These are phyloP conservation scores for Claviceps africana DNA, from an alignment of 2,329 filamentous ascomycete species.

Conservation along the genomic window DNA sequence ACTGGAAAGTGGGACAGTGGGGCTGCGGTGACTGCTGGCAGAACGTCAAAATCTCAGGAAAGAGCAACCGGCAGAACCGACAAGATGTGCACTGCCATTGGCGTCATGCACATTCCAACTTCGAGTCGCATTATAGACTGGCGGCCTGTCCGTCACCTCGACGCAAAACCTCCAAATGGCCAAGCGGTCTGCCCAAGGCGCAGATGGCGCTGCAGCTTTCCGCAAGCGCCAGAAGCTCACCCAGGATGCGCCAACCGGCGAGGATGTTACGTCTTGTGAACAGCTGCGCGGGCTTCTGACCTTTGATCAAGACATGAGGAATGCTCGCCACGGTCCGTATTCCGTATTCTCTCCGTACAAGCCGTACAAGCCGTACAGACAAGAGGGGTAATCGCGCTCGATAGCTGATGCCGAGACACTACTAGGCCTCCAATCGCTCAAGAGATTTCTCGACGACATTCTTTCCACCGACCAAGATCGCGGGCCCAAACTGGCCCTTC, in stretches of 20 bases:
- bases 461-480: conserved; percentile 31
- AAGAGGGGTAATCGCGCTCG: no score
- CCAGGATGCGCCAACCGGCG: conserved; percentile 42
- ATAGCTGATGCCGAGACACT: not conserved
- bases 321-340: conserved; percentile 50
- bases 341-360: not conserved
- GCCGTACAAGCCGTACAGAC: no score
- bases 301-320: conserved; percentile 56
- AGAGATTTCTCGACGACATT: conserved; percentile 55
- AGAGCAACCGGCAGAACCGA: conserved; percentile 1
- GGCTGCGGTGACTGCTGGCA: conserved; percentile 20
- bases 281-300: conserved; percentile 55
- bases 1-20: conserved; percentile 13
- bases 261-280: conserved; percentile 47
- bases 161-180: conserved; percentile 21
- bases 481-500: conserved; percentile 36
- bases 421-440: conserved; percentile 53
- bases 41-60: conserved; percentile 21
- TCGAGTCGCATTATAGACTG: not conserved
- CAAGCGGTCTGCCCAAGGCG: conserved; percentile 28
- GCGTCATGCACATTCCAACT: not conserved
- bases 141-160: conserved; percentile 1
- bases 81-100: not conserved
- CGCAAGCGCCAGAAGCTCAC: conserved; percentile 43
- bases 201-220: conserved; percentile 26